Evolutionary conservation across 2,329 filamentous ascomycete species (phyloP).

Genomic region (Geoglossum cookeanum): DNA sequence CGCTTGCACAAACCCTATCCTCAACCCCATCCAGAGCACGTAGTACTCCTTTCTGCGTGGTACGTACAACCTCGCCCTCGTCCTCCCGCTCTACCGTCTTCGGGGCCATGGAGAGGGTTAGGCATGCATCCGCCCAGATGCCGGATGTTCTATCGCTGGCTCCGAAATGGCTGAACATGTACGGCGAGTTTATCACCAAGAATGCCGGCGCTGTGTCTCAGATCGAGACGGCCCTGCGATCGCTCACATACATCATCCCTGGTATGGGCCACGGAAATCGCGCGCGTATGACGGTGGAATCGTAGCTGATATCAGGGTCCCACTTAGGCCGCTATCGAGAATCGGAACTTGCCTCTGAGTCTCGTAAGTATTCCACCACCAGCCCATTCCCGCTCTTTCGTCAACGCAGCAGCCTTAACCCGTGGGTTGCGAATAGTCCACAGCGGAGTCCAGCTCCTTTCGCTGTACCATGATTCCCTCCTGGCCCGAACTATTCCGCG

Average conservation of each 20-base stretch:
- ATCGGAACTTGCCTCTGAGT: conserved; percentile 88
- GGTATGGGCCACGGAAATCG: conserved; percentile 27
- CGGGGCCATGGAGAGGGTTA: background rate
- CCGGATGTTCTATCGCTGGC: conserved; percentile 32
- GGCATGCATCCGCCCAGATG: background rate
- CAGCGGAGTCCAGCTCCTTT: conserved; percentile 73
- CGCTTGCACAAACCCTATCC: too few species aligned
- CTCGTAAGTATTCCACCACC: conserved; percentile 31
- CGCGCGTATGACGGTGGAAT: background rate
- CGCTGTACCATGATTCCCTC: conserved; percentile 80
- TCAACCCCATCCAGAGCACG: too few species aligned
- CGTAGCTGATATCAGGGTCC: background rate
- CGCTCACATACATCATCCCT: conserved; percentile 88
- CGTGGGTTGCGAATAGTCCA: conserved; percentile 35
- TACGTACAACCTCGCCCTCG: too few species aligned
- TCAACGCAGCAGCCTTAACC: too few species aligned
- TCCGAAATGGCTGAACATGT: conserved; percentile 48
- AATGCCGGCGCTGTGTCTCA: conserved; percentile 87
- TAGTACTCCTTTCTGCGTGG: too few species aligned
- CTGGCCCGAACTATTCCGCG: conserved; percentile 45
- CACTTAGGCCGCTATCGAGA: conserved; percentile 58
- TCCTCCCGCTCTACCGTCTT: too few species aligned
- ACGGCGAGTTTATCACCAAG: conserved; percentile 82
- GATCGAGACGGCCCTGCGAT: conserved; percentile 83
- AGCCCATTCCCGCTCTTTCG: too few species aligned